Percentiles rank a stretch among this genome's conserved stretches.
phyloP scores from a whole-genome alignment of 1,139 yeast species.

The Tardiomyces depauwii region DNA sequence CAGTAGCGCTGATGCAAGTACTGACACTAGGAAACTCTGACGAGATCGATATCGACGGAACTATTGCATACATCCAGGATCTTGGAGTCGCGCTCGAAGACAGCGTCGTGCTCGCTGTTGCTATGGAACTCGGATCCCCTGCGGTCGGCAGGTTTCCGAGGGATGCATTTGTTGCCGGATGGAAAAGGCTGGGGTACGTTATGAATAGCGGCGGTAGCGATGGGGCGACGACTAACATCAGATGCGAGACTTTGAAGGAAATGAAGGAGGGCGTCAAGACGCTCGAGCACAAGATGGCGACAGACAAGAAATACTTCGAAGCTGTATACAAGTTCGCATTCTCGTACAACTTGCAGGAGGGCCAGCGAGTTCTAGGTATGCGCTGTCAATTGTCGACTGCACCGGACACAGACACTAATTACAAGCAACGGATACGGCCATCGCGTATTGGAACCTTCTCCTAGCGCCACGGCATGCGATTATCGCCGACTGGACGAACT shows the following conservation, averaged over 20 bases:
- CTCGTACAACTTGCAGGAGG: conserved; percentile 50
- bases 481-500: conserved; percentile 42
- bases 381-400: too few relatives aligned
- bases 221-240: too few relatives aligned
- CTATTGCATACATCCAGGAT: conserved; percentile 54
- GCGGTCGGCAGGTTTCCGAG: conserved; percentile 48
- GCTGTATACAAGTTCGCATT: conserved; percentile 62
- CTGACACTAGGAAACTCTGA: conserved; percentile 11
- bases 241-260: conserved; percentile 27
- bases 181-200: conserved; percentile 31
- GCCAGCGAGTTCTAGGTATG: conserved; percentile 44
- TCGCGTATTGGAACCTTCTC: conserved; percentile 68
- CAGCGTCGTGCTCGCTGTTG: conserved; percentile 53
- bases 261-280: conserved; percentile 39
- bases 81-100: conserved; percentile 67
- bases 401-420: too few relatives aligned
- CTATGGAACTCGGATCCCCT: conserved; percentile 56
- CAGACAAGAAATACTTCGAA: conserved; percentile 35
- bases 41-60: conserved; percentile 61
- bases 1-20: too few relatives aligned
- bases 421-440: conserved; percentile 40
- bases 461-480: conserved; percentile 28
- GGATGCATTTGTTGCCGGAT: conserved; percentile 40
- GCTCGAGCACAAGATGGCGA: conserved; percentile 28
- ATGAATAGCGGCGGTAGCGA: too few relatives aligned